Conservation (phyloP, 139 green algal genomes). For the Coelastrella sp. region DNA sequence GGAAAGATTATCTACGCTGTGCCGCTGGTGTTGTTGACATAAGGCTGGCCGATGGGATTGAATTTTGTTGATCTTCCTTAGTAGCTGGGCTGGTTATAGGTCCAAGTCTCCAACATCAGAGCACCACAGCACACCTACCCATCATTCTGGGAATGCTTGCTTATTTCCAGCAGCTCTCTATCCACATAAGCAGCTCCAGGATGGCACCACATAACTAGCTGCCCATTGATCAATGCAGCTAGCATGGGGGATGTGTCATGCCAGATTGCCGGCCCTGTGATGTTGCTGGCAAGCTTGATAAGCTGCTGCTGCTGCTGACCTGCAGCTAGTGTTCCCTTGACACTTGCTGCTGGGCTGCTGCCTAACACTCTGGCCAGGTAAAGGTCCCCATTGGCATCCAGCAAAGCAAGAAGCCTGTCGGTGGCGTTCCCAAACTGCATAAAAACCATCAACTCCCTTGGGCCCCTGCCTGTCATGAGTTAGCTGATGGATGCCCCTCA, state of each 20-base stretch:
- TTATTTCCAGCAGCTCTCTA: slow-evolving; percentile 70
- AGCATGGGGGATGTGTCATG: slow-evolving; percentile 78
- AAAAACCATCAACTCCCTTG: not conserved
- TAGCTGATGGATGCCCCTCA: too few relatives aligned
- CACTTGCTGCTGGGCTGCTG: not conserved
- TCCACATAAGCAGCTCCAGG: slow-evolving; percentile 77
- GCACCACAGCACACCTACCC: not conserved
- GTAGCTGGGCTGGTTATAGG: too few relatives aligned
- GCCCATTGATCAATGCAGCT: slow-evolving; percentile 72
- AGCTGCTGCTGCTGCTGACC: slow-evolving; percentile 13
- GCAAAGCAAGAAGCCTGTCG: slow-evolving; percentile 74
- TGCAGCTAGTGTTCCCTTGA: not conserved
- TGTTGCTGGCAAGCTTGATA: slow-evolving; percentile 79
- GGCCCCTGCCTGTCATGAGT: too few relatives aligned
- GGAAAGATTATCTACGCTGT: too few relatives aligned
- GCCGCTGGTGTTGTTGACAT: too few relatives aligned
- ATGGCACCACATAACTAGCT: slow-evolving; percentile 82
- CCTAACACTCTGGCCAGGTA: slow-evolving; percentile 49
- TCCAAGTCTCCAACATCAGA: not conserved
- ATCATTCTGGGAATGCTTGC: slow-evolving; percentile 23
- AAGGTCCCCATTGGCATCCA: slow-evolving; percentile 83
- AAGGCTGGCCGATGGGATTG: too few relatives aligned
- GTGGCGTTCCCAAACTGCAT: slow-evolving; percentile 54
- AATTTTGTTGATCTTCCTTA: too few relatives aligned
- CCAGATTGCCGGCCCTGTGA: slow-evolving; percentile 69